Evolutionary conservation across 176 grass and related monocot species (phyloP), one percentile per base, ranked within the genome.

Genomic region (Puya raimondii): DNA sequence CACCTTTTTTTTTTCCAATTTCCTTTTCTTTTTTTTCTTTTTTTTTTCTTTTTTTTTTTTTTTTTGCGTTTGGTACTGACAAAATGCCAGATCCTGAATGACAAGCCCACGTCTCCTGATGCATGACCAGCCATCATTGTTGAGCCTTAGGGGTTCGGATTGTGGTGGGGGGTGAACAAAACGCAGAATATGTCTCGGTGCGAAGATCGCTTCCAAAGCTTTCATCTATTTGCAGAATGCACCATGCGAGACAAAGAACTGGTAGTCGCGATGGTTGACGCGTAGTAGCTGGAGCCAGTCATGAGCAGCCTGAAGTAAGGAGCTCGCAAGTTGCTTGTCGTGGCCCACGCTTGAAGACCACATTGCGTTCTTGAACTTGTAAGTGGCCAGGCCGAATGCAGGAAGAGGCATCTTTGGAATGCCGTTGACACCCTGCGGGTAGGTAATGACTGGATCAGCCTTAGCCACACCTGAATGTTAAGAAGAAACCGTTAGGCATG

Each of bases 331-430:
- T 72, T 87, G 76, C 68, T 48, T 56, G 29, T 87, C 85, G 10
- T 49, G 3, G 72, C 71, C 80, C 64, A 68, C 76, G 21, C 61
- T 76, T 3, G 76, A 69, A 64, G 76, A 76, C 80, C 76, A 87
- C 26, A 87, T 63, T 16, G 76, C 69, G 8, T 72, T 83, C 25
- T 74, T 83, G 33, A 83, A 87, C 72, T 87, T 87, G 72, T 87
- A 87, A 27, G 76, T 83, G 64, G 76, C 80, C 54, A 87, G 66
- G 65, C 80, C 80, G 59, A 87, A 87, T 49, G 78, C 64, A 52
- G 76, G 80, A 17, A 87, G 77, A 29, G 64, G 48, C 2, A 83
- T 72, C 2, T 26, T 80, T 26, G 23, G 76, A 69, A 61, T 51
- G 58, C 67, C 66, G 54, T 75, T 49, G 53, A 51, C 12, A 71